These are phyloP conservation scores for Epichloe coenophiala DNA, from an alignment of 2,329 filamentous ascomycete species.

Conservation along the genomic window DNA sequence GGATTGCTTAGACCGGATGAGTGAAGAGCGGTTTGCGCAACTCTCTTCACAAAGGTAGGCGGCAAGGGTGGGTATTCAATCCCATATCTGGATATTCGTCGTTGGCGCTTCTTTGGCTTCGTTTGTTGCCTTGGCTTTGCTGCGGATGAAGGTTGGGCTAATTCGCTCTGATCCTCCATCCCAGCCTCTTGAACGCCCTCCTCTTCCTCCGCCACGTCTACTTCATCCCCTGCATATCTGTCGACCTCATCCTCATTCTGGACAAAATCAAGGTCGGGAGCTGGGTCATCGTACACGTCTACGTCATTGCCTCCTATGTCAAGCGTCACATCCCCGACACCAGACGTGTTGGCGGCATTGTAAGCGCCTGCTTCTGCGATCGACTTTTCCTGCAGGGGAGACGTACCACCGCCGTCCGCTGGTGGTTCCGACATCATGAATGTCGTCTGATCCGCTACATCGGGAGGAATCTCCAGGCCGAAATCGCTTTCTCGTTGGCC, in stretches of 20 bases:
- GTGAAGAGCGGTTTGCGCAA: conserved; percentile 58
- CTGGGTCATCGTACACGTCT: conserved; percentile 1
- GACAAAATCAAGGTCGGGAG: not conserved
- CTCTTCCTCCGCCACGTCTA: not conserved
- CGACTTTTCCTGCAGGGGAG: conserved; percentile 5
- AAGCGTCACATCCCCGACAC: conserved; percentile 4
- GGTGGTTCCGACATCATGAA: conserved; percentile 31
- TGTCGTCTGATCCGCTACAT: conserved; percentile 35
- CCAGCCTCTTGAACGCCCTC: not conserved
- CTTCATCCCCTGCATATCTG: not conserved
- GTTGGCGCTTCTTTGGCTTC: conserved; percentile 21
- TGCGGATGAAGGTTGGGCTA: conserved; percentile 1
- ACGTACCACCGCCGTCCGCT: conserved; percentile 15
- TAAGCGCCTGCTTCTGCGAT: not conserved
- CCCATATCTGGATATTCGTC: conserved; percentile 52
- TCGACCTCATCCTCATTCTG: not conserved
- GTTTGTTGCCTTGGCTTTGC: conserved; percentile 3
- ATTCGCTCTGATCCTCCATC: not conserved
- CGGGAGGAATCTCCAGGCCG: conserved; percentile 33
- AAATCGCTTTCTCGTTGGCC: conserved; percentile 35
- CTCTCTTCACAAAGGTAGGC: conserved; percentile 55
- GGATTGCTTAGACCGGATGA: conserved; percentile 51
- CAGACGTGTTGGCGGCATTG: not conserved
- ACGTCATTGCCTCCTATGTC: conserved; percentile 4
- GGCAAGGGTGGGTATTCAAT: conserved; percentile 67